phyloP scores from a whole-genome alignment of 208 protist genomes.

The Herpetomonas samuelpessoai region DNA sequence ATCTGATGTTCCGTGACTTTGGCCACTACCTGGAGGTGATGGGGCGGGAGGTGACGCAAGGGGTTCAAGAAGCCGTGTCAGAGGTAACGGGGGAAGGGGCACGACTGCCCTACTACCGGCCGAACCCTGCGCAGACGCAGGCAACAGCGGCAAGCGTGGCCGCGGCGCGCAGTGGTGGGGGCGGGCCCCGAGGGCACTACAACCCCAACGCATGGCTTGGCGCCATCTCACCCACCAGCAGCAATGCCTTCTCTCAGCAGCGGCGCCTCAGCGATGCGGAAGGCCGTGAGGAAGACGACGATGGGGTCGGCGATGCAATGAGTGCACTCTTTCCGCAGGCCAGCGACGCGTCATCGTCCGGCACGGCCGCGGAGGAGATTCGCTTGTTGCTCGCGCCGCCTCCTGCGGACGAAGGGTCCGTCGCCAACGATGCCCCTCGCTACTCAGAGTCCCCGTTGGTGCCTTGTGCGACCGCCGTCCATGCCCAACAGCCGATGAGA shows the following conservation, averaged over 20 bases:
- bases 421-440: no score
- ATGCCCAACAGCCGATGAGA: no score
- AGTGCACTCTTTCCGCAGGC: no score
- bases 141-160: neutral
- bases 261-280: no score
- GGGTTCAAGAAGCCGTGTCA: conserved; percentile 7
- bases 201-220: conserved; percentile 1
- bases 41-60: conserved; percentile 19
- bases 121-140: neutral
- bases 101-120: neutral
- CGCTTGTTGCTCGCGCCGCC: neutral
- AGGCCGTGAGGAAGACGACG: no score
- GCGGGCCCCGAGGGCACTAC: conserved; percentile 1
- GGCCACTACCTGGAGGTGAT: conserved; percentile 19
- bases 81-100: neutral
- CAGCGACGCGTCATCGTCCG: no score
- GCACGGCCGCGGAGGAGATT: no score
- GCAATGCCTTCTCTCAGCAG: no score
- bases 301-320: no score
- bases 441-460: no score
- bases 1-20: conserved; percentile 40
- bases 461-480: no score
- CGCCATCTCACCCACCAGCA: conserved; percentile 9
- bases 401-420: no score
- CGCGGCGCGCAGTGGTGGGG: neutral